phyloP scores from a whole-genome alignment of 2,329 filamentous ascomycete species.

The Penicillium sp. region DNA sequence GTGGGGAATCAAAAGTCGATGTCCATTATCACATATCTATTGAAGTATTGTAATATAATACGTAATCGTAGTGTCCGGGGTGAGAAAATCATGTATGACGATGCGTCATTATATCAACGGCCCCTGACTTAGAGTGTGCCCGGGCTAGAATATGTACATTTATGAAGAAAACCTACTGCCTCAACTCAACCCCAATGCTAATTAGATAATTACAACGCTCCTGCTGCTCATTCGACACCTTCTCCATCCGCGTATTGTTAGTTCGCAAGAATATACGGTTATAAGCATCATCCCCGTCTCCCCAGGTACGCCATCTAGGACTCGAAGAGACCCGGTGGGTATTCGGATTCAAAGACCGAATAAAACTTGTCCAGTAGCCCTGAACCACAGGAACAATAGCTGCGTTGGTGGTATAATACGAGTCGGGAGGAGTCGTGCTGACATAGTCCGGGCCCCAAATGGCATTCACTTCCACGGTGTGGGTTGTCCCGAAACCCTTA shows the following conservation, averaged over 20 bases:
- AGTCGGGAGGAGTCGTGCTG: conserved; percentile 50
- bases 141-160: background rate
- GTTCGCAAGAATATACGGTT: conserved; percentile 48
- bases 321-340: conserved; percentile 46
- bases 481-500: conserved; percentile 63
- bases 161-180: conserved; percentile 40
- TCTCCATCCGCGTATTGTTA: conserved; percentile 50
- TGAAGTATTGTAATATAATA: background rate
- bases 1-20: conserved; percentile 23
- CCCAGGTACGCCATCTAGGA: conserved; percentile 56
- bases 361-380: conserved; percentile 74
- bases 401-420: conserved; percentile 60
- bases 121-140: background rate
- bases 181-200: conserved; percentile 50
- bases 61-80: background rate
- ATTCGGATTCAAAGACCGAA: conserved; percentile 68
- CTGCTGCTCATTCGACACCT: conserved; percentile 40
- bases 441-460: conserved; percentile 67
- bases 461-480: conserved; percentile 66
- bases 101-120: background rate
- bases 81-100: background rate
- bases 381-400: conserved; percentile 63
- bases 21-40: conserved; percentile 2
- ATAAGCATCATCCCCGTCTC: conserved; percentile 24
- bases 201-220: conserved; percentile 52